Evolutionary conservation across 1,284 basidiomycete species (phyloP), one percentile per base, ranked within the genome.

Genomic region (Kwoniella shivajii): DNA sequence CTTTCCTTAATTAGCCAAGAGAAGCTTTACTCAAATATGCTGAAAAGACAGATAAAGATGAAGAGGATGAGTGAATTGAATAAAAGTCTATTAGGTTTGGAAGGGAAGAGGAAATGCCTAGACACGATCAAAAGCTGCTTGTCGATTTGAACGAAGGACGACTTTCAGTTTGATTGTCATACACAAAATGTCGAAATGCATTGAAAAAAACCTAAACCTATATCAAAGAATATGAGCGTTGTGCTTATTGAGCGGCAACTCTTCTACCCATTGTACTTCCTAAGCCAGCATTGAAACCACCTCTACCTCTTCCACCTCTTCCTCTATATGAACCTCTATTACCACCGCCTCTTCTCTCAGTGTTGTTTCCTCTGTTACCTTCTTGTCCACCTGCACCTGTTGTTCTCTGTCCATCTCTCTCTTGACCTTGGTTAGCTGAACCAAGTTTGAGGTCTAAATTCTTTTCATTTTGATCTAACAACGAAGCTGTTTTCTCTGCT

Each of bases 401-500:
- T 6, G 37, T 11, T 48, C 56, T 42, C 22, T 54, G 50, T 18
- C 69, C 81, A 53, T 89, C 89, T 34, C 83, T 82, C 29, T 63
- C 64, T 38, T 45, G 52, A 84, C 88, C 79, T 41, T 81, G 79
- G 22, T 51, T 41, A n/a, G n/a, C n/a, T 14, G 83, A 84, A 44
- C 91, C 90, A 63, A 95, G 84, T 79, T 95, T 95, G 68, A 84
- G 77, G 75, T 98, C 94, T 50, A 98, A 80, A n/a, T 86, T 81
- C 81, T 97, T 95, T 80, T 98, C 94, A 75, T 94, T 98, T 73
- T 90, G 88, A 73, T 98, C 95, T n/a, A 95, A 86, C 84, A 98
- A 83, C 33, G 83, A 81, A 42, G 84, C 86, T 26, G 93, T 85
- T 78, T 91, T 90, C 71, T 98, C 94, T 4, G 95, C 89, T 46